Evolutionary conservation across 139 green algal species (phyloP).

Genomic region (Ettlia oleoabundans): DNA sequence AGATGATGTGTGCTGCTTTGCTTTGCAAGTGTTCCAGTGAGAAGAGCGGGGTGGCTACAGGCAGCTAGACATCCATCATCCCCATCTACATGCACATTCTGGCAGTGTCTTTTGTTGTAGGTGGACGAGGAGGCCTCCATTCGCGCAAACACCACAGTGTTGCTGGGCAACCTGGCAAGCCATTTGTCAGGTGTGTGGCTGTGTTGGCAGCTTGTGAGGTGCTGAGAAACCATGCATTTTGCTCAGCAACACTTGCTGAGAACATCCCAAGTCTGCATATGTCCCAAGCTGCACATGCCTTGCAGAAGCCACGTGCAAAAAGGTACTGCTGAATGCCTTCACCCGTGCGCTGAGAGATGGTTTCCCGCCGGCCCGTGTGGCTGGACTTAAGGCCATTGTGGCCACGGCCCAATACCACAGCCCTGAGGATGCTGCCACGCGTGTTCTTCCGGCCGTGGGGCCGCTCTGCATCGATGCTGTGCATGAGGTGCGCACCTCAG

Average conservation of each 20-base stretch:
- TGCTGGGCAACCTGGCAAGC: conserved; percentile 93
- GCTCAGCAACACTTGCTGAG: too few relatives aligned
- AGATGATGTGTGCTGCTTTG: too few relatives aligned
- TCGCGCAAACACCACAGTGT: conserved; percentile 98
- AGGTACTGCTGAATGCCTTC: conserved; percentile 94
- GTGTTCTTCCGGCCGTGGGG: conserved; percentile 80
- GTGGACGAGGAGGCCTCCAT: conserved; percentile 97
- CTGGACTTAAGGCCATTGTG: conserved; percentile 78
- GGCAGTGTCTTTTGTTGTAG: conserved; percentile 49
- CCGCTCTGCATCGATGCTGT: conserved; percentile 85
- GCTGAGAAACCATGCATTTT: too few relatives aligned
- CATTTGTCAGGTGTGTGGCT: conserved; percentile 61
- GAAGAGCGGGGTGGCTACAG: too few relatives aligned
- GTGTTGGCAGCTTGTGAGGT: neutral
- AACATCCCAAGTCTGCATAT: too few relatives aligned
- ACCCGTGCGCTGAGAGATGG: conserved; percentile 87
- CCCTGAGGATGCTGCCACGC: conserved; percentile 76
- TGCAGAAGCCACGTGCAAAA: conserved; percentile 33
- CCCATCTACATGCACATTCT: too few relatives aligned
- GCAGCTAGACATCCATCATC: too few relatives aligned
- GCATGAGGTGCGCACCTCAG: conserved; percentile 62
- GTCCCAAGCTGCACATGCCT: neutral
- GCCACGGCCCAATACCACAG: conserved; percentile 76
- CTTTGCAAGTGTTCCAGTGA: too few relatives aligned
- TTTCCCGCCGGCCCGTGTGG: conserved; percentile 83